Evolutionary conservation across 345 rosid species (phyloP), one percentile per base, ranked within the genome.

Genomic region (Eucalyptus victrix): DNA sequence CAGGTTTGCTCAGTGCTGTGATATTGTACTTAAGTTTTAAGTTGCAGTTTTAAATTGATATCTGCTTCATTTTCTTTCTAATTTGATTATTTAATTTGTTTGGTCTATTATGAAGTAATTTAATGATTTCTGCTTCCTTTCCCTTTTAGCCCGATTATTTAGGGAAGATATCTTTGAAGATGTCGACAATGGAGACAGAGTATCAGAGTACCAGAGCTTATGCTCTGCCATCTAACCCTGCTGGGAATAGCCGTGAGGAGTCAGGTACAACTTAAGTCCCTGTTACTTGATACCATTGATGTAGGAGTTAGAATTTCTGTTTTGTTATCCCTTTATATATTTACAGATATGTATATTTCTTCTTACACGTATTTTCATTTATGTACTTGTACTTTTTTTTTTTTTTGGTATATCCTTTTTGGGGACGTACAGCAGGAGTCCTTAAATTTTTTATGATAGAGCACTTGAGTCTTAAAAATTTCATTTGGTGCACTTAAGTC

Each of bases 141-240:
- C 44, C 42, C 13, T 69, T 69, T 86, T 94, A 97, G 99, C 45
- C 94, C 15, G 98, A 97, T 89, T 97, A 96, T 93, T 90, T 96
- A 49, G 92, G 94, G 92, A 96, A 92, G 89, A 95, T 97, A 92
- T 94, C 98, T 24, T 81, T 94, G 94, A 97, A 95, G 96, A 94
- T 96, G 98, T 95, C 93, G 86, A 89, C 96, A 62, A 91, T 97
- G 93, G 98, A 94, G 93, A 92, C 88, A 89, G 93, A 93, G 92
- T 92, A 94, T 62, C 96, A 94, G 91, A 94, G 42, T 86, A 4
- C 87, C 50, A 87, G 90, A 49, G 90, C 95, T 53, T 92, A 93
- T 91, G 54, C 94, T 85, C 34, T 94, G 91, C 91, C 93, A 88
- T 49, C 94, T 58, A 91, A 89, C 58, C 26, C 92, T 90, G 76